Evolutionary conservation across 2,329 filamentous ascomycete genomes (phyloP).

Genomic region (Ophiocordyceps camponoti-floridani): DNA sequence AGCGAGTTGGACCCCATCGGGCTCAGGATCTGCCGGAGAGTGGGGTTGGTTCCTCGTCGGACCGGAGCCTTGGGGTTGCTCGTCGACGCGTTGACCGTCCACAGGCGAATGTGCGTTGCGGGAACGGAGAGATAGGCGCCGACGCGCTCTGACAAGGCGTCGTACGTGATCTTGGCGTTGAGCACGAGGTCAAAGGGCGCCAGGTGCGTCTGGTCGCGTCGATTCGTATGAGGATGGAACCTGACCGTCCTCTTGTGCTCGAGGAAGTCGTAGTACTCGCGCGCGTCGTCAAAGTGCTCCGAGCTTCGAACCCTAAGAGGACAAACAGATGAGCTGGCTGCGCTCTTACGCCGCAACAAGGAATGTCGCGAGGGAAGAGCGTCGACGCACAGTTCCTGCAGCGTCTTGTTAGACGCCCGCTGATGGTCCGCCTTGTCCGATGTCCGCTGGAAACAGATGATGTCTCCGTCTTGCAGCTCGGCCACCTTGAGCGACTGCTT

Average conservation of each 20-base stretch:
- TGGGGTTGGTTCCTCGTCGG: conserved; percentile 53
- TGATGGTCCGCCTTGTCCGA: conserved; percentile 23
- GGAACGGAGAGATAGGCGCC: conserved; percentile 61
- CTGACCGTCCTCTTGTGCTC: conserved; percentile 64
- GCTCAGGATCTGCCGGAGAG: conserved; percentile 61
- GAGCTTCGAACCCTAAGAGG: conserved; percentile 9
- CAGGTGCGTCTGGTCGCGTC: conserved; percentile 37
- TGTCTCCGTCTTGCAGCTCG: conserved; percentile 92
- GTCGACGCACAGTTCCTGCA: conserved; percentile 14
- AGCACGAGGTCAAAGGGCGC: conserved; percentile 59
- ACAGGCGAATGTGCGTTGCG: conserved; percentile 79
- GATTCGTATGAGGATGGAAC: conserved; percentile 51
- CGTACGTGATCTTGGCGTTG: conserved; percentile 79
- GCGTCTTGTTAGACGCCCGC: conserved; percentile 10
- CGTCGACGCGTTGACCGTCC: conserved; percentile 60
- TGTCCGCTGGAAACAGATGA: conserved; percentile 77
- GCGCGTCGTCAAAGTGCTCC: conserved; percentile 51
- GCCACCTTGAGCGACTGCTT: conserved; percentile 80
- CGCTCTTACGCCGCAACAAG: neutral
- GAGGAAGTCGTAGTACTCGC: conserved; percentile 85
- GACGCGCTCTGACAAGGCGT: conserved; percentile 69
- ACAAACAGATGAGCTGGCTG: neutral
- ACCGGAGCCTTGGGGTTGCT: conserved; percentile 64
- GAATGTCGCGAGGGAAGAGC: neutral
- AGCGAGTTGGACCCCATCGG: conserved; percentile 51